Evolutionary conservation across 1,284 basidiomycete species (phyloP).

Genomic region (Heterobasidion occidentale): DNA sequence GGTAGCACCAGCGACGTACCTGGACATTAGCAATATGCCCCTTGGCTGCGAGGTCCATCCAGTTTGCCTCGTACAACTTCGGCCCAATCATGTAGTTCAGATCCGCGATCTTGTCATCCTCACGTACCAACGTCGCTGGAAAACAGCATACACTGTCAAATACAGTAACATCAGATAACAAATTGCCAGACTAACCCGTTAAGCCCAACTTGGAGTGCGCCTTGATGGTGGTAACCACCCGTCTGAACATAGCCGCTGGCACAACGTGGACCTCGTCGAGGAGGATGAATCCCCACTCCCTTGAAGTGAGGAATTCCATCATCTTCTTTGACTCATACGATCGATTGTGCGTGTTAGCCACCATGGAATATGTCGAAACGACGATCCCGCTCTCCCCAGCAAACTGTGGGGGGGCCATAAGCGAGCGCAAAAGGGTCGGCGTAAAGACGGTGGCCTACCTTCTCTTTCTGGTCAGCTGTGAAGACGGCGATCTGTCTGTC

Average conservation of each 20-base stretch:
- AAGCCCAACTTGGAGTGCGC: constrained; percentile 95
- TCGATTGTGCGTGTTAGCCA: constrained; percentile 92
- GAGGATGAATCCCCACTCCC: constrained; percentile 94
- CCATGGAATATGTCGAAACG: constrained; percentile 97
- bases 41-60: constrained; percentile 99
- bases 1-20: constrained; percentile 34
- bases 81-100: constrained; percentile 99
- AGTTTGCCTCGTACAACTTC: constrained; percentile 99
- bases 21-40: constrained; percentile 99
- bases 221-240: constrained; percentile 95
- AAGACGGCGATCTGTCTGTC: constrained; percentile 94
- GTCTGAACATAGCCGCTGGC: constrained; percentile 93
- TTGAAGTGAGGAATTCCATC: constrained; percentile 94
- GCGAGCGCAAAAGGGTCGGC: constrained; percentile 6
- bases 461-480: constrained; percentile 94
- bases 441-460: constrained; percentile 39
- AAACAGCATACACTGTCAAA: constrained; percentile 2
- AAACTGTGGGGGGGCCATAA: constrained; percentile 46
- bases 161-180: not conserved
- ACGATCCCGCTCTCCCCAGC: constrained; percentile 93
- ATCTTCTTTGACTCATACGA: constrained; percentile 97
- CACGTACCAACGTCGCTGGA: constrained; percentile 91
- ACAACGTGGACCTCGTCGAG: constrained; percentile 98
- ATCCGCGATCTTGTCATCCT: constrained; percentile 99
- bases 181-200: constrained; percentile 53